Conservation (phyloP, 176 grass and related monocot species). For the Juncus effusus region DNA sequence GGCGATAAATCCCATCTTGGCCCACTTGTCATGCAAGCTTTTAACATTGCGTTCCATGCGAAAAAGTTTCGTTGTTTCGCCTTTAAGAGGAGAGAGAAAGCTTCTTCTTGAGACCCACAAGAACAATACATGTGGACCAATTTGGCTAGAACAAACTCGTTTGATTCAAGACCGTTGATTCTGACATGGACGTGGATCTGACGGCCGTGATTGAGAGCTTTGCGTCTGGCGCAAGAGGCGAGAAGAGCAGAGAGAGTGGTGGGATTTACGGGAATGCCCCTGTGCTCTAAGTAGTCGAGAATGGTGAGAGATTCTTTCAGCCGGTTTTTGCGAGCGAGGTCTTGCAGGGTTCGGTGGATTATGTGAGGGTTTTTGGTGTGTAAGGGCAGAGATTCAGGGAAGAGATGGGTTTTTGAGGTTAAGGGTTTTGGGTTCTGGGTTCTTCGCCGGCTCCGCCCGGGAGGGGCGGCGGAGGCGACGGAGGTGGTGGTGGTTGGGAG, state of each 20-base stretch:
- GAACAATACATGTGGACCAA: slow-evolving; percentile 65
- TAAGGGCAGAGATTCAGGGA: slow-evolving; percentile 29
- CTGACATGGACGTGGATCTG: slow-evolving; percentile 73
- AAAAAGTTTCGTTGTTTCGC: slow-evolving; percentile 38
- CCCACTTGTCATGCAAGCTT: slow-evolving; percentile 46
- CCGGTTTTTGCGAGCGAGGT: slow-evolving; percentile 40
- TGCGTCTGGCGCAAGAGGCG: slow-evolving; percentile 40
- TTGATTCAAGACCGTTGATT: slow-evolving; percentile 51
- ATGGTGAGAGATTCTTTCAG: slow-evolving; percentile 49
- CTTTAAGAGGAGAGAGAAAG: slow-evolving; percentile 41
- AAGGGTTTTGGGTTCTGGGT: neutral
- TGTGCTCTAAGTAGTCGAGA: slow-evolving; percentile 82
- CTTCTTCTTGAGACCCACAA: slow-evolving; percentile 52
- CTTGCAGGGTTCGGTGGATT: slow-evolving; percentile 45
- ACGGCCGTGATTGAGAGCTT: slow-evolving; percentile 46
- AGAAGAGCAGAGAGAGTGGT: slow-evolving; percentile 71
- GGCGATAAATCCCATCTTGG: slow-evolving; percentile 37
- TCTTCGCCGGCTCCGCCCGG: neutral
- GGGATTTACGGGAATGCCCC: slow-evolving; percentile 54
- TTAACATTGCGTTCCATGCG: slow-evolving; percentile 79
- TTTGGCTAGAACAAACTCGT: slow-evolving; percentile 60
- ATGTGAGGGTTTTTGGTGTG: slow-evolving; percentile 68
- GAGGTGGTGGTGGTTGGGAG: slow-evolving; percentile 12
- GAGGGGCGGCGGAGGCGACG: neutral
- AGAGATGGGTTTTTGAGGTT: slow-evolving; percentile 1